Evolutionary conservation across 208 protist species (phyloP).

Genomic region (Acanthamoeba divionensis): DNA sequence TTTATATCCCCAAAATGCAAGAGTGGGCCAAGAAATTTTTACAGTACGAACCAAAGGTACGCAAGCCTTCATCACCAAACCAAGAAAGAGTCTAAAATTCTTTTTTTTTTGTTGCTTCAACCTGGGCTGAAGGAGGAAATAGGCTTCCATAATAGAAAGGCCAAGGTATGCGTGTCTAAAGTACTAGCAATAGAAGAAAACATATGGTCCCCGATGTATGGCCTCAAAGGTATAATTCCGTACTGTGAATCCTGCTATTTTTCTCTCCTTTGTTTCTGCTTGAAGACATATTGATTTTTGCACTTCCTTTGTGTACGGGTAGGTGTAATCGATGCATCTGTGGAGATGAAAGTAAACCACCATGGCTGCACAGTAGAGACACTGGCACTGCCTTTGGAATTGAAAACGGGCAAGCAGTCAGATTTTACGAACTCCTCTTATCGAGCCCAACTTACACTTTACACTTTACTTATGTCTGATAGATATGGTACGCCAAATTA

Average conservation of each 20-base stretch:
- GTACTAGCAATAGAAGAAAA: slow-evolving; percentile 54
- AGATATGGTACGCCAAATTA: slow-evolving; percentile 53
- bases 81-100: not conserved
- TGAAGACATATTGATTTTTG: not conserved
- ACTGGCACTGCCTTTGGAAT: slow-evolving; percentile 62
- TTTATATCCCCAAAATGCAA: slow-evolving; percentile 33
- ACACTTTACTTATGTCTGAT: slow-evolving; percentile 67
- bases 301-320: not conserved
- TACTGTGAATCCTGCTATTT: not conserved
- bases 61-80: not conserved
- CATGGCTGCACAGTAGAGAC: not conserved
- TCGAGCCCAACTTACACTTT: slow-evolving; percentile 64
- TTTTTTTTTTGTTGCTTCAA: not conserved
- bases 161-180: slow-evolving; percentile 52
- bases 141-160: not conserved
- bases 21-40: slow-evolving; percentile 13
- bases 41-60: not conserved
- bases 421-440: not conserved
- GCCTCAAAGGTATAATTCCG: slow-evolving; percentile 65
- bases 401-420: slow-evolving; percentile 67
- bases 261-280: not conserved
- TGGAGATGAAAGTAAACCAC: slow-evolving; percentile 57
- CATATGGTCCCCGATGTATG: slow-evolving; percentile 72
- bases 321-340: slow-evolving; percentile 62
- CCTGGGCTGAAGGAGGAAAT: not conserved